Evolutionary conservation across 371 early-diverging fungal genomes (phyloP), one percentile per base, ranked within the genome.

Genomic region (Mortierella sp.): DNA sequence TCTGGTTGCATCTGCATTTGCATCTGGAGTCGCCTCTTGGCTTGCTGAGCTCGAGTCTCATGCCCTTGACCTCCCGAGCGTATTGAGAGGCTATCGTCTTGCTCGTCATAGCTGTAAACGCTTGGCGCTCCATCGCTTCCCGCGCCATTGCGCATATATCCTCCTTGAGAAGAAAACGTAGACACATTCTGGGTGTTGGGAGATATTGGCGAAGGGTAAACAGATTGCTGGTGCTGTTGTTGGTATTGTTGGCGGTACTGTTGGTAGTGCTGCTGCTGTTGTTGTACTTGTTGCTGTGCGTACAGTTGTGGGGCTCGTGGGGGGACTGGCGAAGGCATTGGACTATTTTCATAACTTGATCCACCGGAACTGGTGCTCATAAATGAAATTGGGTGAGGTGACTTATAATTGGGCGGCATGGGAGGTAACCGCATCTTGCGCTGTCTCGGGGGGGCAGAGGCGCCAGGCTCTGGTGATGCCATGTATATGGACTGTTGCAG

Each of bases 11-110:
- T 58, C 62, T 71, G 72, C 65, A 71, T 71, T 63, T 78, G 78
- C 73, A 70, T 68, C 66, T 78, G 78, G n/a, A 78, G 73, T 12
- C 78, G 73, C 24, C 66, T 49, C 43, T 66, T 72, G 0, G 78
- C 78, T 43, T 70, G 70, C 59, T 66, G 70, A 1, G 70, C 24
- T 64, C 76, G 28, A 9, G 39, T 16, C 11, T 70, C 66, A 22
- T 32, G 51, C 20, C 52, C 45, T 40, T 61, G 64, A 24, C 37
- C n/a, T 18, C 69, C 68, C 5, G 77, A 72, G 24, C 59, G 39
- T 2, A 60, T 37, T 12, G 73, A 78, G 1, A 59, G 32, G 2
- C 62, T 57, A 24, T 77, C 77, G 26, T 77, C 72, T 58, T 49
- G 67, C 14, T 74, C 74, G 12, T 72, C 72, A 9, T 66, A 35